These are phyloP conservation scores for Colletotrichum tofieldiae DNA, from an alignment of 2,329 filamentous ascomycete species.

Conservation along the genomic window DNA sequence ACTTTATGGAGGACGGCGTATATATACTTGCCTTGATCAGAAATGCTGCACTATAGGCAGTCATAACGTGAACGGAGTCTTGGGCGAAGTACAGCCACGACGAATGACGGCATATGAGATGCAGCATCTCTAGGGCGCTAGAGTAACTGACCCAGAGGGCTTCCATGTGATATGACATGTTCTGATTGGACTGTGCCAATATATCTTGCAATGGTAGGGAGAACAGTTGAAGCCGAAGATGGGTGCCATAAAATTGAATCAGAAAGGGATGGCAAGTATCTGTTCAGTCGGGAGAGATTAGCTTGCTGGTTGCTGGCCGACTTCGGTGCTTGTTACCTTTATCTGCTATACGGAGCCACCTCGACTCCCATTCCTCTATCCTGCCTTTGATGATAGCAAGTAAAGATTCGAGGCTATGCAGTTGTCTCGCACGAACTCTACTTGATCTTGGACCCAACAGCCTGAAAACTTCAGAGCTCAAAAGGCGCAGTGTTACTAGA, in stretches of 20 bases:
- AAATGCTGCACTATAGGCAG: conserved; percentile 58
- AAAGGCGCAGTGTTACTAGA: conserved; percentile 54
- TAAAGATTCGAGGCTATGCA: conserved; percentile 47
- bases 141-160: conserved; percentile 53
- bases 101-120: conserved; percentile 50
- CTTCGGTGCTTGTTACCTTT: background rate
- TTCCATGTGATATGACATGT: conserved; percentile 48
- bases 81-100: conserved; percentile 57
- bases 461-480: conserved; percentile 54
- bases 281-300: background rate
- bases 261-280: conserved; percentile 54
- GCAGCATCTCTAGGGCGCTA: conserved; percentile 50
- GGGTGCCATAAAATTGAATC: conserved; percentile 56
- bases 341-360: conserved; percentile 43
- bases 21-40: conserved; percentile 52
- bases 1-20: accelerated
- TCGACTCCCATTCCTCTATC: conserved; percentile 47
- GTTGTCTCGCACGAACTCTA: conserved; percentile 31
- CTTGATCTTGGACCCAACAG: conserved; percentile 44
- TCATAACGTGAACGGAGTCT: conserved; percentile 60
- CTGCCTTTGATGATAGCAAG: conserved; percentile 46
- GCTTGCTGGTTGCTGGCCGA: background rate
- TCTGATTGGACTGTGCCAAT: conserved; percentile 45
- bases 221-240: conserved; percentile 55
- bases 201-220: conserved; percentile 54